A percentile compares a stretch with the other conserved stretches of the same genome.
phyloP scores from a whole-genome alignment of 345 rosid genomes.

The Salix arbutifolia region DNA sequence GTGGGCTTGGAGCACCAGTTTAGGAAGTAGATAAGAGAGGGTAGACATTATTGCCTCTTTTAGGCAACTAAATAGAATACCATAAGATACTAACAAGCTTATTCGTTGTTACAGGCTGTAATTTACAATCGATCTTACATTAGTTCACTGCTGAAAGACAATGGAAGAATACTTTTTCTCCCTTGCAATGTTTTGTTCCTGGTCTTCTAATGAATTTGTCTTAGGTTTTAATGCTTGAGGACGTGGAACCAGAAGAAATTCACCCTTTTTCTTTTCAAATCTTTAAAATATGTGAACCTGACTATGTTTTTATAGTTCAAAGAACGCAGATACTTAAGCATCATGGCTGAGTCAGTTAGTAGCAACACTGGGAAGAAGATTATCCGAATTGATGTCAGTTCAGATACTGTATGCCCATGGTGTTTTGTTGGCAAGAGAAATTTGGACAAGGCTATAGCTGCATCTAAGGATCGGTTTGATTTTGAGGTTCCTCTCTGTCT shows the following conservation, averaged over 20 bases:
- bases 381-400: slow-evolving; percentile 59
- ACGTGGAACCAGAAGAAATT: too few species aligned
- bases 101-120: too few species aligned
- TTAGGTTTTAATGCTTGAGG: neutral
- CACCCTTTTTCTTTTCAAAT: neutral
- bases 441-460: slow-evolving; percentile 72
- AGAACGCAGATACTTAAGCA: slow-evolving; percentile 22
- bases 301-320: slow-evolving; percentile 15
- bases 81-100: too few species aligned
- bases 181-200: too few species aligned
- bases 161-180: too few species aligned
- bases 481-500: slow-evolving; percentile 48
- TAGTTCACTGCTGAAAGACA: too few species aligned
- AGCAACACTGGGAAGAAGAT: slow-evolving; percentile 47
- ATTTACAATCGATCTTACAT: too few species aligned
- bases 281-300: slow-evolving; percentile 1
- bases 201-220: neutral
- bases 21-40: too few species aligned
- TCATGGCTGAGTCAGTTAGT: slow-evolving; percentile 52
- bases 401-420: slow-evolving; percentile 89
- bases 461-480: slow-evolving; percentile 54
- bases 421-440: slow-evolving; percentile 79
- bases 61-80: too few species aligned
- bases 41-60: too few species aligned
- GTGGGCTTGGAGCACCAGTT: too few species aligned